Evolutionary conservation across 768 basidiomycete species (phyloP).

Genomic region (Phaffia tasmanica): DNA sequence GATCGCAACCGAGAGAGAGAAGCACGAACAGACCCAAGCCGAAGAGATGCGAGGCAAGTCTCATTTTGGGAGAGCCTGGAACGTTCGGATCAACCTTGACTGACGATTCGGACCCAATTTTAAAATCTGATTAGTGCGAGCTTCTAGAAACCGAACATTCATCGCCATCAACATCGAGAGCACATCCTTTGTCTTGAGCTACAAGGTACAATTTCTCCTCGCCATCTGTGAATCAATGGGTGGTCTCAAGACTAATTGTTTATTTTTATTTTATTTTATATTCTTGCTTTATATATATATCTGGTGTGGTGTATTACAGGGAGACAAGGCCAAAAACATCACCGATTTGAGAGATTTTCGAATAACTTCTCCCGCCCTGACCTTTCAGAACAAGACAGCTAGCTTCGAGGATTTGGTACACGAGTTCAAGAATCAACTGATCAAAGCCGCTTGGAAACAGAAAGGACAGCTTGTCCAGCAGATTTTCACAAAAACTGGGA

Average conservation of each 20-base stretch:
- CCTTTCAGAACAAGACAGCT: slow-evolving; percentile 45
- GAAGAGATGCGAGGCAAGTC: slow-evolving; percentile 21
- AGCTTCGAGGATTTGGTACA: slow-evolving; percentile 37
- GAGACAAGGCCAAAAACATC: slow-evolving; percentile 34
- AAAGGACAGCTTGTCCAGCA: slow-evolving; percentile 33
- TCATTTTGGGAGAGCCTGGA: too few relatives aligned
- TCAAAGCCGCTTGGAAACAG: slow-evolving; percentile 34
- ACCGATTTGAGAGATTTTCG: slow-evolving; percentile 60
- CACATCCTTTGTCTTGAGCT: slow-evolving; percentile 56
- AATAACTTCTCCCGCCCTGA: slow-evolving; percentile 67
- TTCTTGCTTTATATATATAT: background rate
- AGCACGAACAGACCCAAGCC: slow-evolving; percentile 16
- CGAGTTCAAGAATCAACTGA: slow-evolving; percentile 33
- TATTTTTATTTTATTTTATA: slow-evolving; percentile 43
- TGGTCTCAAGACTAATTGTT: background rate
- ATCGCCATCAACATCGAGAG: slow-evolving; percentile 65
- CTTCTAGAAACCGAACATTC: slow-evolving; percentile 65
- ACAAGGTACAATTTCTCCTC: slow-evolving; percentile 40
- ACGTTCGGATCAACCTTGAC: too few relatives aligned
- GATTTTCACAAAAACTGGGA: slow-evolving; percentile 25
- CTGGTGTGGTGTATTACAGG: slow-evolving; percentile 25
- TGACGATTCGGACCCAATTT: too few relatives aligned
- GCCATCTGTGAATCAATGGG: background rate
- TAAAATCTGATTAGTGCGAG: slow-evolving; percentile 45
- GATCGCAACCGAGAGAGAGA: background rate